Evolutionary conservation across 345 rosid species (phyloP).

Genomic region (Gossypium raimondii): DNA sequence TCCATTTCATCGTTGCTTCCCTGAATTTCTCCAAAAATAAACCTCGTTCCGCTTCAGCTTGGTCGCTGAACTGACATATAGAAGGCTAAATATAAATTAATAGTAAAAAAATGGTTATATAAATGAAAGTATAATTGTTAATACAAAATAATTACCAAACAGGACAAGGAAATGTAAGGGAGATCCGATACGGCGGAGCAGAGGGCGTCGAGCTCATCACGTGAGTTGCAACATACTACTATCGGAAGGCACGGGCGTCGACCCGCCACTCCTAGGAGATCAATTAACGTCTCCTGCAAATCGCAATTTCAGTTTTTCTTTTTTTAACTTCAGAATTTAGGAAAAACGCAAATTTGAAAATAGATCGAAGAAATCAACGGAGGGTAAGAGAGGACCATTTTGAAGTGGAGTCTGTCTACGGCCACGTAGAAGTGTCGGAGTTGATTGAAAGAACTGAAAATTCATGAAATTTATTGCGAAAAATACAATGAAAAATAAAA

Average conservation of each 20-base stretch:
- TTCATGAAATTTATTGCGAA: neutral
- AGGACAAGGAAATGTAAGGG: constrained; percentile 59
- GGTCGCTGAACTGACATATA: constrained; percentile 64
- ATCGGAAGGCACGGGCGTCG: constrained; percentile 68
- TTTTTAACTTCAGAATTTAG: neutral
- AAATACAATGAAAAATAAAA: neutral
- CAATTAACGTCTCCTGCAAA: constrained; percentile 68
- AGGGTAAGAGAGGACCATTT: constrained; percentile 48
- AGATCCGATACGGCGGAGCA: constrained; percentile 71
- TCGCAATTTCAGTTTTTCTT: neutral
- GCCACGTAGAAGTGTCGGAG: constrained; percentile 77
- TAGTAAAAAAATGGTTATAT: neutral
- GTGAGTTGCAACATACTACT: constrained; percentile 83
- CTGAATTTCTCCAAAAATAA: constrained; percentile 54
- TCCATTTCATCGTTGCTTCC: constrained; percentile 54
- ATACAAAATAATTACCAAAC: constrained; percentile 41
- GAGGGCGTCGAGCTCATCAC: constrained; percentile 89
- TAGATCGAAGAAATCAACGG: neutral
- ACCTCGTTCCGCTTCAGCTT: constrained; percentile 56
- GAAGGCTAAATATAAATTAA: neutral
- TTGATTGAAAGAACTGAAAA: constrained; percentile 38
- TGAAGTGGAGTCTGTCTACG: constrained; percentile 82
- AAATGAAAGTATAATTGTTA: neutral
- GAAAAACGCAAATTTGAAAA: neutral
- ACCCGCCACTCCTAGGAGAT: constrained; percentile 57